Conservation (phyloP, 768 basidiomycete genomes). For the Podaxis sp. region DNA sequence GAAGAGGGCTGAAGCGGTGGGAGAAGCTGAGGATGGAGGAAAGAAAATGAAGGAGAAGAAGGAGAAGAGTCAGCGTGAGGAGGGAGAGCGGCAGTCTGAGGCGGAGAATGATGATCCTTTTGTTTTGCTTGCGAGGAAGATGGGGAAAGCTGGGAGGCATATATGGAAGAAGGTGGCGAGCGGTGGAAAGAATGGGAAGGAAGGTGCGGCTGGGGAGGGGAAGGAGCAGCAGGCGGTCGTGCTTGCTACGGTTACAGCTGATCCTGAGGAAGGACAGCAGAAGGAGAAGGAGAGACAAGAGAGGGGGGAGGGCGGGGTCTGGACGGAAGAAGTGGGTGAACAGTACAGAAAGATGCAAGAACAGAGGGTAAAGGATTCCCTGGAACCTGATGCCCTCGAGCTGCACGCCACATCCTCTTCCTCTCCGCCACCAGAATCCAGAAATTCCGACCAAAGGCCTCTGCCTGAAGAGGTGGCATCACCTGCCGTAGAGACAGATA, state of each 20-base stretch:
- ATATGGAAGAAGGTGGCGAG: slow-evolving; percentile 48
- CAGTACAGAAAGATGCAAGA: background rate
- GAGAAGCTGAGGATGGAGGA: slow-evolving; percentile 27
- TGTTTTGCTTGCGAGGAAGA: slow-evolving; percentile 45
- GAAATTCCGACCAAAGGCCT: background rate
- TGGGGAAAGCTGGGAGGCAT: slow-evolving; percentile 50
- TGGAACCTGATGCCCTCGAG: background rate
- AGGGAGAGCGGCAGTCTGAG: slow-evolving; percentile 11
- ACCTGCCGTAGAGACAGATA: background rate
- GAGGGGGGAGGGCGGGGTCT: background rate
- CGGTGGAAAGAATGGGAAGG: slow-evolving; percentile 19
- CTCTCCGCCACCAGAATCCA: background rate
- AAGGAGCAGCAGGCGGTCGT: slow-evolving; percentile 10
- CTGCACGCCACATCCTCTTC: background rate
- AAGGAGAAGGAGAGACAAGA: background rate
- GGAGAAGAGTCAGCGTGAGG: slow-evolving; percentile 11
- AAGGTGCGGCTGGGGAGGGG: slow-evolving; percentile 14
- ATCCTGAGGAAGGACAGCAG: background rate
- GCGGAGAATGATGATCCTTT: slow-evolving; percentile 45
- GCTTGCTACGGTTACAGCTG: slow-evolving; percentile 12
- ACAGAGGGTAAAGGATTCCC: background rate
- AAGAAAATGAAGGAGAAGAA: slow-evolving; percentile 25
- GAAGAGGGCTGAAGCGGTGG: slow-evolving; percentile 8
- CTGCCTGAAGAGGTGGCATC: background rate
- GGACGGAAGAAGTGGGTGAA: background rate